Evolutionary conservation across 208 protist genomes (phyloP), one percentile per base, ranked within the genome.

Genomic region (Acanthamoeba triangularis): DNA sequence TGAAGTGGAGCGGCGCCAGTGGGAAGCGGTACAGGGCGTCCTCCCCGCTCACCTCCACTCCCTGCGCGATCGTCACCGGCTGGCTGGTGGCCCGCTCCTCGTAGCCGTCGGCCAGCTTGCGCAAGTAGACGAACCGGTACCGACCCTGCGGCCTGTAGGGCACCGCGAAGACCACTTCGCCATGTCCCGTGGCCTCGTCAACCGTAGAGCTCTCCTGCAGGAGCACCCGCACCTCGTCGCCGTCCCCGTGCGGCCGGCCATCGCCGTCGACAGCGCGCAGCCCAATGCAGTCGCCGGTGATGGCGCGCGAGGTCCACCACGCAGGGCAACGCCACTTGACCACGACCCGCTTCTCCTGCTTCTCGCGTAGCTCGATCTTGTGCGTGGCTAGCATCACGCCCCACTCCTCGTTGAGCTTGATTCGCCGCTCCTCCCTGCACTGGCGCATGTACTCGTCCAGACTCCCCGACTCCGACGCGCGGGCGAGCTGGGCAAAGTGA

Each of bases 121-220:
- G 69, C 16, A 25, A 10, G 37, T 78, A 78, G n/a, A 78, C 69
- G 69, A 78, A 78, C 69, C n/a, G 33, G 69, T 78, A 78, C 30
- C 37, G 69, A 18, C 69, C 69, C 69, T 78, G 37, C 10, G 5
- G n/a, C 33, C 16, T 16, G 69, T 44, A 78, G 33, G 69, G 69
- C 37, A 78, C 69, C 69, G 69, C 1, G 69, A 78, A 78, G 30
- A n/a, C 69, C 30, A 78, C 14, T 14, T 78, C 69, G 37, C 69
- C 69, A 0, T 41, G 69, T 0, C 69, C 69, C 33, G 69, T 41
- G 69, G 69, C 11, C 37, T 30, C 69, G 33, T 78, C 30, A 3
- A 78, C 37, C 13, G 5, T 3, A 0, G 30, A 2, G 37, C 69
- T 78, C 37, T 30, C 30, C 33, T n/a, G 69, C 8, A 78, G 69